Evolutionary conservation across 495 filamentous ascomycete species (phyloP), one percentile per base, ranked within the genome.

Genomic region (Annulohypoxylon stygium): DNA sequence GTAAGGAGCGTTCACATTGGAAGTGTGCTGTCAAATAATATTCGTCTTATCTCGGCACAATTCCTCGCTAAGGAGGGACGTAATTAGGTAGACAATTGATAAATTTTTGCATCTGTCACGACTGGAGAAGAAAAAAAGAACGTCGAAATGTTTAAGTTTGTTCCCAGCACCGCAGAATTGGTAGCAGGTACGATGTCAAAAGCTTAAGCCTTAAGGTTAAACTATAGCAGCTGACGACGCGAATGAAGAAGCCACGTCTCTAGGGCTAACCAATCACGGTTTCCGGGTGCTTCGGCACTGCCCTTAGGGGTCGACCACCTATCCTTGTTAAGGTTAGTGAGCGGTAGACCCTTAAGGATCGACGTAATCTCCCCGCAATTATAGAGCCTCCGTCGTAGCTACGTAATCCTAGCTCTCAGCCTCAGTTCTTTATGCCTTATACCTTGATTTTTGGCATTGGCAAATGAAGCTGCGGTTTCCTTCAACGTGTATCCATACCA

Each of bases 221-320:
- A 60, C 8, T 2, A 18, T 23, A 12, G 12, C 45, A 65, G 51
- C 43, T 43, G 45, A 47, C 37, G 55, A 39, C 55, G 69, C 54
- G 62, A 16, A 30, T 16, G 33, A 74, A 74, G 71, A 74, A 74
- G 71, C 66, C 71, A 74, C 71, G 71, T 70, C 62, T 70, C 66
- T 70, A 70, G 65, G 61, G 71, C 55, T 73, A 55, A 2, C 70
- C 70, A 73, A 73, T 73, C 30, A 65, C 16, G 58, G 18, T 9
- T 33, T 23, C 16, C 5, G 4, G 10, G 43, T 64, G 37, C 36
- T 25, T 64, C 54, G 60, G 63, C 64, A 55, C 55, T 61, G 14
- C n/a, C 33, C 20, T 61, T 65, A 54, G 47, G 33, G 43, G 18
- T 18, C 30, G 53, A 20, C 34, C 1, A 54, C 47, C 26, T 41